phyloP scores from a whole-genome alignment of 371 early-diverging fungal species.

The Mortierella sp. region DNA sequence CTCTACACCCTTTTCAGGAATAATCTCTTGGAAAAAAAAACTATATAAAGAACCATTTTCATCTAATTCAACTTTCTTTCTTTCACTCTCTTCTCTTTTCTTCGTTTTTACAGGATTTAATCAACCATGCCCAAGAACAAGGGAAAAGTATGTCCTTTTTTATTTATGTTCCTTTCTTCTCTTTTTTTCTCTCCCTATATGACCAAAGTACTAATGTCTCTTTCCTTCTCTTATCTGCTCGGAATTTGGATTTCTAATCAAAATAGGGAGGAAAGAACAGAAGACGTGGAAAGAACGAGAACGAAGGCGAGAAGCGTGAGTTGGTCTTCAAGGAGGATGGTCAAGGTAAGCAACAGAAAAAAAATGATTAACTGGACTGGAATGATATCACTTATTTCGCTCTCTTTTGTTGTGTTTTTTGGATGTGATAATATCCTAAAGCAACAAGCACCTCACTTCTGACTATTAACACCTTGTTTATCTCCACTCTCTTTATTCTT shows the following conservation, averaged over 20 bases:
- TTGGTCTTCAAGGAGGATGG: conserved; percentile 95
- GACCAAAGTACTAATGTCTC: neutral
- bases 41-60: neutral
- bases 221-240: conserved; percentile 7
- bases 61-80: conserved; percentile 21
- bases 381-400: neutral
- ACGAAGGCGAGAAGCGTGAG: conserved; percentile 95
- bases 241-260: conserved; percentile 1
- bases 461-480: neutral
- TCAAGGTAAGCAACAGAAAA: conserved; percentile 70
- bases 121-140: conserved; percentile 88
- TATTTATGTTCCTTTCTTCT: neutral
- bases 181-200: neutral
- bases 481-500: neutral
- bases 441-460: neutral
- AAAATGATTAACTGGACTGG: too few species aligned
- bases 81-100: neutral
- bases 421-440: neutral
- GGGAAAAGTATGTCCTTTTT: conserved; percentile 76
- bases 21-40: neutral
- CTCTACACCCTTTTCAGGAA: too few species aligned
- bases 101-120: conserved; percentile 27
- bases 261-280: conserved; percentile 97
- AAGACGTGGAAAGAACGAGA: conserved; percentile 98
- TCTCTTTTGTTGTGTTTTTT: conserved; percentile 3